Conservation (phyloP, 169 alveolate species). For the Babesia caballi region DNA sequence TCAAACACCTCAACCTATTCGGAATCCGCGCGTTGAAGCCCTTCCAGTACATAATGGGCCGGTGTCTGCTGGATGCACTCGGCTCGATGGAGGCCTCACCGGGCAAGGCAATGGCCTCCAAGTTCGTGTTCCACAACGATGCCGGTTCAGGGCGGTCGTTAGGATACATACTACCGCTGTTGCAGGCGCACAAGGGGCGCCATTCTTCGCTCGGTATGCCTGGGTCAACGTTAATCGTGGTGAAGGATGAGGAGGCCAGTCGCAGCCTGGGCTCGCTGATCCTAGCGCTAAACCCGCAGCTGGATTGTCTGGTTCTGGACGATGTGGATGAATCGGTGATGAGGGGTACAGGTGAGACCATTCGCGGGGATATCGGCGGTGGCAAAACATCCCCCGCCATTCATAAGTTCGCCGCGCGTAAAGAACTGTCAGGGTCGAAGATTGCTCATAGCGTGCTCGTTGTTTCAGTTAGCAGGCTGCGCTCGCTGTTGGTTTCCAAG, state of each 20-base stretch:
- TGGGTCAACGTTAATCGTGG: constrained; percentile 18
- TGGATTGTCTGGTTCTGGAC: constrained; percentile 7
- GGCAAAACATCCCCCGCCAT: background rate
- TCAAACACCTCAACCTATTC: constrained; percentile 25
- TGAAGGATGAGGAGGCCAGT: background rate
- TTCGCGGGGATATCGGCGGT: background rate
- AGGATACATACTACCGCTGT: constrained; percentile 53
- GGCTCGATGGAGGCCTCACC: background rate
- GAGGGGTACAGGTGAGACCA: background rate
- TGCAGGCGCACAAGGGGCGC: constrained; percentile 1
- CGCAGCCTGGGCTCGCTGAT: constrained; percentile 4
- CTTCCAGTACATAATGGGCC: constrained; percentile 48
- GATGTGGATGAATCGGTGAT: background rate
- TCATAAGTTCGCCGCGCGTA: background rate
- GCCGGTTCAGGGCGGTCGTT: constrained; percentile 31
- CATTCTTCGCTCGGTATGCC: background rate
- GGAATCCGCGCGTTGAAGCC: constrained; percentile 34
- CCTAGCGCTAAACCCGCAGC: constrained; percentile 4
- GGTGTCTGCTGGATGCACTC: constrained; percentile 21
- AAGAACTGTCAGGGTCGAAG: background rate
- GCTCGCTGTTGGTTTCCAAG: background rate
- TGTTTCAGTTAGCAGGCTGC: background rate
- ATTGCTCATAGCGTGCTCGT: background rate
- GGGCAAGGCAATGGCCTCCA: background rate
- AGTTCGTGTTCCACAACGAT: constrained; percentile 38